Percentiles rank a stretch among this genome's conserved stretches.
These are phyloP conservation scores for Talaromyces stipitatus DNA, from an alignment of 495 filamentous ascomycete genomes.

Conservation along the genomic window DNA sequence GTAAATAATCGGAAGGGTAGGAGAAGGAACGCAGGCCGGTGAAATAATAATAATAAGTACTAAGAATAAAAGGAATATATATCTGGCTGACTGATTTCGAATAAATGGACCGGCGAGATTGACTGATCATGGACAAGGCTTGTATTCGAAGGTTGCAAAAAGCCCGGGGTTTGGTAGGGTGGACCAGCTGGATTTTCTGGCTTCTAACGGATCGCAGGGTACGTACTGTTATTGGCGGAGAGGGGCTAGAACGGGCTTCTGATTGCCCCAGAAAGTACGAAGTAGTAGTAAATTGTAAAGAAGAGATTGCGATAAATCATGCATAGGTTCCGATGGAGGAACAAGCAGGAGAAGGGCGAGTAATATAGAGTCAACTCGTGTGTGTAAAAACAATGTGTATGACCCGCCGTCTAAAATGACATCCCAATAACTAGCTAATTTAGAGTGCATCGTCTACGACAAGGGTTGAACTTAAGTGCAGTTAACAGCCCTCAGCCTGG, in stretches of 20 bases:
- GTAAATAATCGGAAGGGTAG: neutral
- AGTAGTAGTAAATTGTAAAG: neutral
- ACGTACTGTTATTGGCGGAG: neutral
- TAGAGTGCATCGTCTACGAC: neutral
- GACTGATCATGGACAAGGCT: neutral
- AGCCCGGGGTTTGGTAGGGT: conserved; percentile 1
- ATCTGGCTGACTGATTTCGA: neutral
- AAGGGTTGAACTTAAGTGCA: too few relatives aligned
- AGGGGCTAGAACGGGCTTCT: neutral
- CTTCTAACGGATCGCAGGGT: neutral
- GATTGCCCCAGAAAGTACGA: too few relatives aligned
- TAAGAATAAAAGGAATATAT: neutral
- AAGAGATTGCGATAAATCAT: neutral
- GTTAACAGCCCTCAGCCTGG: neutral
- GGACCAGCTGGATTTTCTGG: conserved; percentile 1
- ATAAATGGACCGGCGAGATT: neutral
- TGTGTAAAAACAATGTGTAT: neutral
- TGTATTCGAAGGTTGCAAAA: neutral
- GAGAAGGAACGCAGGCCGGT: neutral
- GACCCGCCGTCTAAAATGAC: neutral
- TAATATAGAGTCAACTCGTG: neutral
- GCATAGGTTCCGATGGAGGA: neutral
- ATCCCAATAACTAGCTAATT: neutral
- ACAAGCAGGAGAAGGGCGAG: neutral
- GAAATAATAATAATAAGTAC: neutral